Evolutionary conservation across 2,329 filamentous ascomycete species (phyloP).

Genomic region (Sporothrix protearum): DNA sequence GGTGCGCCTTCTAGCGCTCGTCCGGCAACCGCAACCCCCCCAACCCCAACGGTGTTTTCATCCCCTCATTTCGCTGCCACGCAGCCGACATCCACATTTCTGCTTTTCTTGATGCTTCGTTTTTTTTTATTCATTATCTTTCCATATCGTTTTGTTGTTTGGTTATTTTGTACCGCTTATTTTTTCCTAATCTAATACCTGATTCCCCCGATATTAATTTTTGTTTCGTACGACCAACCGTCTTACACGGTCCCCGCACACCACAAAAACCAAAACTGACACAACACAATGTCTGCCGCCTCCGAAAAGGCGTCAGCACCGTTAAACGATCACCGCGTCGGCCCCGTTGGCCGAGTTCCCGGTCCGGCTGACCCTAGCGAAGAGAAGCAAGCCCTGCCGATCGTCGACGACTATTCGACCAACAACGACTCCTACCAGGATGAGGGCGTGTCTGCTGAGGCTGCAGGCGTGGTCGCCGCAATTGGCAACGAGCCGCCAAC

Average conservation of each 20-base stretch:
- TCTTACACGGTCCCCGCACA: not conserved
- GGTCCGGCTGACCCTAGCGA: slow-evolving; percentile 18
- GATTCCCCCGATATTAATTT: not conserved
- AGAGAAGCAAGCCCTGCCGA: slow-evolving; percentile 23
- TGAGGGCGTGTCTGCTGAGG: not conserved
- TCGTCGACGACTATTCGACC: not conserved
- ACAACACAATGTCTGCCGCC: slow-evolving; percentile 14
- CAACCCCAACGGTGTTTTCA: not conserved
- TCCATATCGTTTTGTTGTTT: not conserved
- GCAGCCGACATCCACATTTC: not conserved
- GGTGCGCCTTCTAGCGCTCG: slow-evolving; percentile 14
- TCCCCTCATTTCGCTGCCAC: not conserved
- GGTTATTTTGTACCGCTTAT: not conserved
- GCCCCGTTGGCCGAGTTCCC: slow-evolving; percentile 5
- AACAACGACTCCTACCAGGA: slow-evolving; percentile 5
- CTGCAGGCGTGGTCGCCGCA: not conserved
- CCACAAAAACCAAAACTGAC: not conserved
- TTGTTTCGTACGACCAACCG: not conserved
- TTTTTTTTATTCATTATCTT: not conserved
- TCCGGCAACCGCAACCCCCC: not conserved
- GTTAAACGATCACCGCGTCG: not conserved
- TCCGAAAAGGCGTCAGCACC: slow-evolving; percentile 11
- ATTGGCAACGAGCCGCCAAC: slow-evolving; percentile 2
- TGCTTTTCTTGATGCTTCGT: not conserved
- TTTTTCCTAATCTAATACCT: not conserved